Percentiles rank a stretch among this genome's conserved stretches.
Conservation (phyloP, 2,329 filamentous ascomycete genomes). For the Teratosphaeria epicoccoides region DNA sequence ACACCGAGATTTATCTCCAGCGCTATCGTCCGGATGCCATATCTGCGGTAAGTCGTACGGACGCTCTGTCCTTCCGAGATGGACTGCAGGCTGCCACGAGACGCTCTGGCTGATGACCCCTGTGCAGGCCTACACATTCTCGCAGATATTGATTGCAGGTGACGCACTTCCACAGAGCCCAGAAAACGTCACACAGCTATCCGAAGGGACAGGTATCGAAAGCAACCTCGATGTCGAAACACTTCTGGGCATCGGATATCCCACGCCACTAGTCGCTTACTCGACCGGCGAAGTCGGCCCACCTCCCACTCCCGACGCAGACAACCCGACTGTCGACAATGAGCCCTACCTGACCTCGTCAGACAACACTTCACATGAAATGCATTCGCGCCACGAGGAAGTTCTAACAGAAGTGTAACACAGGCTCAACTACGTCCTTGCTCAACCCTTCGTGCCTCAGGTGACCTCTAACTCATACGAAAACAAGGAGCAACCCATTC, state of each 20-base stretch:
- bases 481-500: slow-evolving; percentile 55
- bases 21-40: slow-evolving; percentile 44
- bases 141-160: slow-evolving; percentile 41
- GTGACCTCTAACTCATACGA: slow-evolving; percentile 57
- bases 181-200: slow-evolving; percentile 27
- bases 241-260: slow-evolving; percentile 43
- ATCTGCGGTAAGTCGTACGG: slow-evolving; percentile 29
- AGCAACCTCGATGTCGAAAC: slow-evolving; percentile 56
- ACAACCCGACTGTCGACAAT: slow-evolving; percentile 44
- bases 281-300: slow-evolving; percentile 46
- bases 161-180: slow-evolving; percentile 38
- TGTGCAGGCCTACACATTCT: slow-evolving; percentile 40
- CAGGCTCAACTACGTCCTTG: slow-evolving; percentile 44
- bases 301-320: slow-evolving; percentile 41
- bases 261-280: slow-evolving; percentile 47
- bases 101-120: no score
- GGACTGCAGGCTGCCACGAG: no score
- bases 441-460: slow-evolving; percentile 46
- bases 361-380: no score
- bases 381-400: no score
- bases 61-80: neutral
- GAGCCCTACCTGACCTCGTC: slow-evolving; percentile 57
- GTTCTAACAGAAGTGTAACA: no score
- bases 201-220: slow-evolving; percentile 31
- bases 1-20: slow-evolving; percentile 45